Evolutionary conservation across 1,284 basidiomycete genomes (phyloP).

Genomic region (Microbotryomycetes sp.): DNA sequence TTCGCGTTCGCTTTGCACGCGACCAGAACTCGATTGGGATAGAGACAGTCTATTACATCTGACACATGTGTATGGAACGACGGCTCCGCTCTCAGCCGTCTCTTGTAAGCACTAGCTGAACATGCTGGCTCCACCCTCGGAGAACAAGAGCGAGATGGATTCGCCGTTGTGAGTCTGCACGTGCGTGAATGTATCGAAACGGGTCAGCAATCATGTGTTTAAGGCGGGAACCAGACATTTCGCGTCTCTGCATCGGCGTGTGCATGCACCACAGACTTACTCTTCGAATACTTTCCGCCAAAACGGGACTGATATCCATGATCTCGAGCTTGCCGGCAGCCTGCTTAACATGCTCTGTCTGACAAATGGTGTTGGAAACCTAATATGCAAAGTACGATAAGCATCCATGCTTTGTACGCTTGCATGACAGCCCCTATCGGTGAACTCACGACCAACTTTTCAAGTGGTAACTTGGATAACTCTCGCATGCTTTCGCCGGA

Average conservation of each 20-base stretch:
- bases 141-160: slow-evolving; percentile 42
- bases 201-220: neutral
- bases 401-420: neutral
- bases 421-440: neutral
- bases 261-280: slow-evolving; percentile 28
- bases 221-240: neutral
- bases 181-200: no score
- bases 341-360: slow-evolving; percentile 50
- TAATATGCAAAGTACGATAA: slow-evolving; percentile 38
- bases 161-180: slow-evolving; percentile 82
- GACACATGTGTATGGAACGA: no score
- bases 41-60: no score
- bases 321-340: slow-evolving; percentile 49
- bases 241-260: neutral
- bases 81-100: no score
- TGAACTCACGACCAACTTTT: slow-evolving; percentile 73
- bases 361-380: slow-evolving; percentile 74
- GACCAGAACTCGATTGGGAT: no score
- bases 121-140: slow-evolving; percentile 9
- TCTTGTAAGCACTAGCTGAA: no score
- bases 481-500: slow-evolving; percentile 75
- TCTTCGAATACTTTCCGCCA: slow-evolving; percentile 90
- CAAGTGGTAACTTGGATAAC: slow-evolving; percentile 71
- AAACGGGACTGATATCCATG: slow-evolving; percentile 80
- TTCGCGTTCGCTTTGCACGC: no score